Conservation (phyloP, 2,329 filamentous ascomycete genomes). For the Septoria petroselini region DNA sequence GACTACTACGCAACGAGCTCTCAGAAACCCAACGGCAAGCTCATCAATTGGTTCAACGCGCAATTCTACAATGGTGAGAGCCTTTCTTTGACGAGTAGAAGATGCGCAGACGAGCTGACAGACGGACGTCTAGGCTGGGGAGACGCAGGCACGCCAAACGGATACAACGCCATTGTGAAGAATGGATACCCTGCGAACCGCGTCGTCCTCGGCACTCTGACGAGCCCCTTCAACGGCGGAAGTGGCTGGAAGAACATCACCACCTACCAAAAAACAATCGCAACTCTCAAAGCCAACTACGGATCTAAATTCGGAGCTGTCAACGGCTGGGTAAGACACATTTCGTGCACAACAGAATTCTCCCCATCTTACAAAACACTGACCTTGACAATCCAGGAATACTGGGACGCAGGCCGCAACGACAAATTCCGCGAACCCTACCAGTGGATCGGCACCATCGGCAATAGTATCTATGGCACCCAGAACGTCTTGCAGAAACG, state of each 20-base stretch:
- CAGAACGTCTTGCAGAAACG: constrained; percentile 13
- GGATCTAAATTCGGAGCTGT: constrained; percentile 26
- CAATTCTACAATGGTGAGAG: constrained; percentile 31
- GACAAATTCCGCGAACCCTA: constrained; percentile 21
- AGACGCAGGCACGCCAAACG: constrained; percentile 25
- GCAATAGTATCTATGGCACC: constrained; percentile 17
- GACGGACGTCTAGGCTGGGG: constrained; percentile 33
- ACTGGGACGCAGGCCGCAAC: constrained; percentile 29
- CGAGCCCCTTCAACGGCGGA: constrained; percentile 28
- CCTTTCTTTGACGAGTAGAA: constrained; percentile 15
- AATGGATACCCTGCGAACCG: constrained; percentile 27
- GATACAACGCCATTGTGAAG: constrained; percentile 30
- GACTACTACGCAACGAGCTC: constrained; percentile 25
- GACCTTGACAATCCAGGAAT: too few relatives aligned
- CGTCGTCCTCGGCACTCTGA: constrained; percentile 30
- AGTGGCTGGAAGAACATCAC: constrained; percentile 27
- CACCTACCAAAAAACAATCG: constrained; percentile 22
- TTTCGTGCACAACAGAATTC: too few relatives aligned
- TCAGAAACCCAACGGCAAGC: constrained; percentile 29
- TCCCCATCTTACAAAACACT: too few relatives aligned
- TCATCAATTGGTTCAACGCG: constrained; percentile 34
- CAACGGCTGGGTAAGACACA: constrained; percentile 32
- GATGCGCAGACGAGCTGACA: too few relatives aligned
- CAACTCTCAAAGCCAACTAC: constrained; percentile 25
- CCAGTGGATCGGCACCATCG: constrained; percentile 24